Conservation (phyloP, 257 asterid species). For the Galeopsis tetrahit region DNA sequence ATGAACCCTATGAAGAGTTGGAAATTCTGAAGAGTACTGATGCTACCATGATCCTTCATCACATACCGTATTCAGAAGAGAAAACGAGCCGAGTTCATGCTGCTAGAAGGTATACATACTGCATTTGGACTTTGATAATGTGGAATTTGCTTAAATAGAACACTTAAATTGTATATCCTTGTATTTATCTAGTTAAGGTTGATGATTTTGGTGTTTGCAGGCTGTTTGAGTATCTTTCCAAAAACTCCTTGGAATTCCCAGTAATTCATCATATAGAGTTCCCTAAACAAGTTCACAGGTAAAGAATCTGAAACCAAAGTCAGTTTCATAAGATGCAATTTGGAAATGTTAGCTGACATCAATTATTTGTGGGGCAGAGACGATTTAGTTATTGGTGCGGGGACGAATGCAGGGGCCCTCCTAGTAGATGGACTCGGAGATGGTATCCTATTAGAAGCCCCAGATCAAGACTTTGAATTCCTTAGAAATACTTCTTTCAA, state of each 20-base stretch:
- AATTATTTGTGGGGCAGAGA: constrained; percentile 56
- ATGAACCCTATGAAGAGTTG: constrained; percentile 75
- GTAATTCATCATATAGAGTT: constrained; percentile 93
- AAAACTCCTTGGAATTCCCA: constrained; percentile 78
- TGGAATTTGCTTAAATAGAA: not conserved
- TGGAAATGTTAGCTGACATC: constrained; percentile 27
- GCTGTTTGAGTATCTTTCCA: constrained; percentile 89
- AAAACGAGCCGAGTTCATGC: constrained; percentile 93
- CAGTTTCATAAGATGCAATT: constrained; percentile 21
- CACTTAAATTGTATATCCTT: not conserved
- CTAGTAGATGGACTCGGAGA: constrained; percentile 98
- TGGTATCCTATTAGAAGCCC: constrained; percentile 89
- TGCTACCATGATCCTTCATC: constrained; percentile 83
- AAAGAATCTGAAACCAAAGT: constrained; percentile 29
- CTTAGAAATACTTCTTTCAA: constrained; percentile 91
- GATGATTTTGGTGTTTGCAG: constrained; percentile 52
- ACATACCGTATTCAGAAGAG: constrained; percentile 73
- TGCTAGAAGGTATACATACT: constrained; percentile 72
- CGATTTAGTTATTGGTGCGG: constrained; percentile 91
- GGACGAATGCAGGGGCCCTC: constrained; percentile 89
- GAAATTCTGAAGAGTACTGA: constrained; percentile 72
- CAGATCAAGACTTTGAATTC: constrained; percentile 82
- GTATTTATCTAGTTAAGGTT: not conserved
- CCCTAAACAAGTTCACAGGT: constrained; percentile 84
- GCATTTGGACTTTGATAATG: constrained; percentile 19